Evolutionary conservation across 495 filamentous ascomycete species (phyloP).

Genomic region (Zalerion maritima): DNA sequence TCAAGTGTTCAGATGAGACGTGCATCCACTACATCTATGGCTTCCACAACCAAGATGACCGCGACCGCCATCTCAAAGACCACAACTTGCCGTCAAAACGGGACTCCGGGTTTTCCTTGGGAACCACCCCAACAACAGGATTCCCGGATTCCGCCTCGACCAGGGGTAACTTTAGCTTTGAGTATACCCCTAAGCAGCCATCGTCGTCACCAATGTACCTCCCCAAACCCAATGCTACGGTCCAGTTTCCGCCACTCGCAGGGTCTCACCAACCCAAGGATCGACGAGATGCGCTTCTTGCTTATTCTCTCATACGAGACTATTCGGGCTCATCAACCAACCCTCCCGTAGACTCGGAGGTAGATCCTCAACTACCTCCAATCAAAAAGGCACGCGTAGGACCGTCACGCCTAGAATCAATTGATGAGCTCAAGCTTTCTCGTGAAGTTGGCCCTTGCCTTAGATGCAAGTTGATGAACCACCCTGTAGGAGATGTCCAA

Average conservation of each 20-base stretch:
- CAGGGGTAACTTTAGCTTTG: conserved; percentile 15
- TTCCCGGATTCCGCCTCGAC: conserved; percentile 24
- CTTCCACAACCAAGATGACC: conserved; percentile 28
- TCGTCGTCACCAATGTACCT: conserved; percentile 19
- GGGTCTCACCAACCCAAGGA: conserved; percentile 23
- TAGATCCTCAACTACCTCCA: conserved; percentile 33
- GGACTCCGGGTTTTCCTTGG: conserved; percentile 28
- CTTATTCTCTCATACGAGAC: conserved; percentile 27
- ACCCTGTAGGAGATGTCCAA: conserved; percentile 22
- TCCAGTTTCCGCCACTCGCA: conserved; percentile 23
- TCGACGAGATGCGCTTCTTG: conserved; percentile 28
- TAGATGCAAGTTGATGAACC: conserved; percentile 27
- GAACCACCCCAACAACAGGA: conserved; percentile 19
- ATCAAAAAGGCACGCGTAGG: conserved; percentile 33
- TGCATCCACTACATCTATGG: conserved; percentile 38
- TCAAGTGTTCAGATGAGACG: conserved; percentile 35
- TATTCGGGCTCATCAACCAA: conserved; percentile 21
- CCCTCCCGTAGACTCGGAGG: conserved; percentile 33
- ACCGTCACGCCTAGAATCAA: conserved; percentile 31
- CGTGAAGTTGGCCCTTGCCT: conserved; percentile 30
- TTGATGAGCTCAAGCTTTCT: conserved; percentile 31
- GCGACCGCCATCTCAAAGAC: conserved; percentile 30
- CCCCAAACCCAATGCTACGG: conserved; percentile 23
- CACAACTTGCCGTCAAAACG: conserved; percentile 25
- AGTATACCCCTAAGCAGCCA: conserved; percentile 18